Evolutionary conservation across 2,329 filamentous ascomycete genomes (phyloP).

Genomic region (Golovinomyces cichoracearum): DNA sequence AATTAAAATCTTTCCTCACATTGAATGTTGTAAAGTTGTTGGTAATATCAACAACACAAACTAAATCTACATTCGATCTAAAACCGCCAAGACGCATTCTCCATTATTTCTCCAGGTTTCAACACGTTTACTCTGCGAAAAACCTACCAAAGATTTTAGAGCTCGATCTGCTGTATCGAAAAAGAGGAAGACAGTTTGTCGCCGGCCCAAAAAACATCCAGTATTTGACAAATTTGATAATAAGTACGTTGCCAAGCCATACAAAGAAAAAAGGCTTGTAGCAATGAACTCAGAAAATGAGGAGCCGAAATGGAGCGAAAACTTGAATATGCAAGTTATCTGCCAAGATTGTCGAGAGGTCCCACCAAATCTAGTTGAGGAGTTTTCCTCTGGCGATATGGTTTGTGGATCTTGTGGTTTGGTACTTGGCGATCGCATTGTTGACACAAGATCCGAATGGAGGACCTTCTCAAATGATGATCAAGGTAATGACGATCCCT

Average conservation of each 20-base stretch:
- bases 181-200: slow-evolving; percentile 15
- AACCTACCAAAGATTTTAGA: slow-evolving; percentile 13
- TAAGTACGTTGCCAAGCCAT: slow-evolving; percentile 20
- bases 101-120: slow-evolving; percentile 38
- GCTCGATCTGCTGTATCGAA: slow-evolving; percentile 12
- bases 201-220: slow-evolving; percentile 17
- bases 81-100: slow-evolving; percentile 41
- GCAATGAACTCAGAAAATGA: slow-evolving; percentile 7
- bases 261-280: slow-evolving; percentile 21
- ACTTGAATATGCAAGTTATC: slow-evolving; percentile 61
- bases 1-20: too few relatives aligned
- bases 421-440: slow-evolving; percentile 69
- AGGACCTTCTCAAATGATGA: slow-evolving; percentile 97
- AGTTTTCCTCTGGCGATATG: slow-evolving; percentile 76
- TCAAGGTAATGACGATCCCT: slow-evolving; percentile 84
- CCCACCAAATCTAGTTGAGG: slow-evolving; percentile 80
- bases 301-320: slow-evolving; percentile 25
- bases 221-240: slow-evolving; percentile 20
- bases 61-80: slow-evolving; percentile 7
- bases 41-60: slow-evolving; percentile 5
- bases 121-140: slow-evolving; percentile 19
- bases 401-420: slow-evolving; percentile 81
- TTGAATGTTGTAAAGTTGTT: too few relatives aligned
- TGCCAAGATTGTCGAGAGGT: slow-evolving; percentile 79
- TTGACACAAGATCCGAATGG: slow-evolving; percentile 94